Evolutionary conservation across 805 yeast genomes (phyloP), one percentile per base, ranked within the genome.

Genomic region (Yarrowia yakushimensis): DNA sequence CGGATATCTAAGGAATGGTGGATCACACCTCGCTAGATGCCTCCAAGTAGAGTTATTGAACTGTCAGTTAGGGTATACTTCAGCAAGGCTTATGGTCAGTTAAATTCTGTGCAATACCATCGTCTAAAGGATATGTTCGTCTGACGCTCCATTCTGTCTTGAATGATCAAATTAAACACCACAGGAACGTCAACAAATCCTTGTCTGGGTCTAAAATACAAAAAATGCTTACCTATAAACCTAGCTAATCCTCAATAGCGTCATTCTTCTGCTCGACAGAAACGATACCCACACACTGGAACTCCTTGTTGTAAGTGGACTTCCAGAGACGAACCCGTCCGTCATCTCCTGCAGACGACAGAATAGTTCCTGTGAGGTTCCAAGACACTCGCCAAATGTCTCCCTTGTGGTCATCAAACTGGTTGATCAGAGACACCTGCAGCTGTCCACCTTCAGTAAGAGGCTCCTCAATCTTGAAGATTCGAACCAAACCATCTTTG

Each of bases 311-410:
- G 71, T 88, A 90, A 34, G 89, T 84, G 23, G 96, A 82, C 74
- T 93, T 94, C 96, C 98, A 94, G 67, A 94, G 79, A 68, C 97
- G 78, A 6, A 93, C 86, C 66, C 86, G 85, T 3, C 97, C 97
- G 71, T 94, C 98, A 71, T 92, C 97, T 18, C 99, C 98, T 6
- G 97, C 90, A 50, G 94, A 86, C 67, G 97, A 88, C 65, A 94
- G 76, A 5, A 94, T 85, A 0, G 98, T 90, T 5, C 69, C 69
- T 0, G 98, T 90, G 46, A 86, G 73, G 72, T 94, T 94, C 98
- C 99, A 94, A 27, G 88, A 82, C 1, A 94, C 98, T 39, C 92
- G 82, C 99, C 99, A 94, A 0, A 94, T 97, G 74, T 94, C 96
- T 62, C 88, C 86, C 65, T 83, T 81, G 71, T 90, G 96, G 71